phyloP scores from a whole-genome alignment of 257 asterid species.

The Cinchona pubescens region DNA sequence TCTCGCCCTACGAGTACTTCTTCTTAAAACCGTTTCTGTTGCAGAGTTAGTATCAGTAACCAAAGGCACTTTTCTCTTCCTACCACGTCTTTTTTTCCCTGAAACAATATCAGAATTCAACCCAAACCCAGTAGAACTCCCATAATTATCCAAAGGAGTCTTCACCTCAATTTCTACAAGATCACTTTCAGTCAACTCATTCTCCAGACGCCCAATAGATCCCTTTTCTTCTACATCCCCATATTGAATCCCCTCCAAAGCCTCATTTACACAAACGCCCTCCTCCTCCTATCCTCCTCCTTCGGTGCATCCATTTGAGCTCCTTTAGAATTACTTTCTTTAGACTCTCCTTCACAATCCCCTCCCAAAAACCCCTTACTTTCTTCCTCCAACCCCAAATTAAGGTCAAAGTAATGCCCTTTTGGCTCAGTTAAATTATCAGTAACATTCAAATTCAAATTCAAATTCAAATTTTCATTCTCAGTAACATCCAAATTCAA shows the following conservation, averaged over 20 bases:
- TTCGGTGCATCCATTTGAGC: neutral
- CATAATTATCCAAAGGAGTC: slow-evolving; percentile 12
- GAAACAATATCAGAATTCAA: slow-evolving; percentile 33
- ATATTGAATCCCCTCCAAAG: slow-evolving; percentile 2
- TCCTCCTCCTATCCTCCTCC: neutral
- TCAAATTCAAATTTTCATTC: slow-evolving; percentile 23
- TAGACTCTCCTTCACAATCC: slow-evolving; percentile 25
- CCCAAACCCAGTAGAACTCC: slow-evolving; percentile 20
- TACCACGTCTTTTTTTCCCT: slow-evolving; percentile 49
- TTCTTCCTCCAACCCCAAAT: slow-evolving; percentile 68
- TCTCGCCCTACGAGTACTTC: slow-evolving; percentile 84
- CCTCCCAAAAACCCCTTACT: slow-evolving; percentile 33
- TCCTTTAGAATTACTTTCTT: slow-evolving; percentile 18
- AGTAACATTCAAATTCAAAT: slow-evolving; percentile 60
- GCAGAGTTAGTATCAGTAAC: slow-evolving; percentile 29
- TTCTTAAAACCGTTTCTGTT: slow-evolving; percentile 67
- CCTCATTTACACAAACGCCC: slow-evolving; percentile 6
- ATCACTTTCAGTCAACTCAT: slow-evolving; percentile 7
- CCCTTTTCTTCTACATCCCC: slow-evolving; percentile 12
- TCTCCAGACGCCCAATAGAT: slow-evolving; percentile 3
- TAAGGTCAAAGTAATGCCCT: slow-evolving; percentile 64
- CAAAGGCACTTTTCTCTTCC: slow-evolving; percentile 46
- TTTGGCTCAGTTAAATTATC: slow-evolving; percentile 38
- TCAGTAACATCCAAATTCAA: slow-evolving; percentile 67
- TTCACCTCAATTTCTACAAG: slow-evolving; percentile 21